phyloP scores from a whole-genome alignment of 2,329 filamentous ascomycete genomes.

The Penicillium sp. region DNA sequence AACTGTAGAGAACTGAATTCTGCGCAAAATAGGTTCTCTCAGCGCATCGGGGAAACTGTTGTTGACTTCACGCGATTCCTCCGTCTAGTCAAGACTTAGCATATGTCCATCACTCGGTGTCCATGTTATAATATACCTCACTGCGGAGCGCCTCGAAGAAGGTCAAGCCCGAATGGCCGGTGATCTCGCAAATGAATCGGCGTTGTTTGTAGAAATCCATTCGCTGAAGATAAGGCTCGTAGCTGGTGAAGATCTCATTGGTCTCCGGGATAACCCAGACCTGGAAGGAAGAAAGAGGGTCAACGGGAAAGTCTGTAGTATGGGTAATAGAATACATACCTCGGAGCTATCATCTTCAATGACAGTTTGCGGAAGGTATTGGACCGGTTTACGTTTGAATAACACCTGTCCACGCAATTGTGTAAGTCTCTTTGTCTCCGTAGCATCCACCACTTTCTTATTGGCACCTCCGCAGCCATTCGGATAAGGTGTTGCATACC shows the following conservation, averaged over 20 bases:
- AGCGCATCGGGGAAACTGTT: constrained; percentile 87
- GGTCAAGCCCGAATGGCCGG: constrained; percentile 82
- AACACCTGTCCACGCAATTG: constrained; percentile 63
- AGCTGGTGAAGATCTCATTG: constrained; percentile 82
- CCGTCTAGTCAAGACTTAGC: constrained; percentile 51
- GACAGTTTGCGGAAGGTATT: constrained; percentile 68
- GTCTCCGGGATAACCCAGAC: constrained; percentile 91
- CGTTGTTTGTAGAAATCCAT: constrained; percentile 94
- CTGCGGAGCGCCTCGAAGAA: constrained; percentile 92
- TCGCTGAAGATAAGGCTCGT: constrained; percentile 81
- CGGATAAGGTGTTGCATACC: constrained; percentile 26
- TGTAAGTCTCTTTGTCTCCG: constrained; percentile 20
- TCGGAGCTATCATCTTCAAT: constrained; percentile 80
- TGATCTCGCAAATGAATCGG: constrained; percentile 93
- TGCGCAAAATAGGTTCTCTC: constrained; percentile 84
- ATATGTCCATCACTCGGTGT: constrained; percentile 3
- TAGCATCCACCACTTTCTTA: not conserved
- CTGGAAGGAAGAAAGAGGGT: constrained; percentile 47
- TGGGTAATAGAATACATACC: constrained; percentile 52
- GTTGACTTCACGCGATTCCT: constrained; percentile 84
- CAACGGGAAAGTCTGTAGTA: constrained; percentile 14
- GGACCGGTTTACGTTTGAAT: constrained; percentile 93
- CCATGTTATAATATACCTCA: constrained; percentile 62
- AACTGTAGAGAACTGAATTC: constrained; percentile 85
- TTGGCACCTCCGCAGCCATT: not conserved